These are phyloP conservation scores for Capronia coronata DNA, from an alignment of 2,329 filamentous ascomycete genomes.

Conservation along the genomic window DNA sequence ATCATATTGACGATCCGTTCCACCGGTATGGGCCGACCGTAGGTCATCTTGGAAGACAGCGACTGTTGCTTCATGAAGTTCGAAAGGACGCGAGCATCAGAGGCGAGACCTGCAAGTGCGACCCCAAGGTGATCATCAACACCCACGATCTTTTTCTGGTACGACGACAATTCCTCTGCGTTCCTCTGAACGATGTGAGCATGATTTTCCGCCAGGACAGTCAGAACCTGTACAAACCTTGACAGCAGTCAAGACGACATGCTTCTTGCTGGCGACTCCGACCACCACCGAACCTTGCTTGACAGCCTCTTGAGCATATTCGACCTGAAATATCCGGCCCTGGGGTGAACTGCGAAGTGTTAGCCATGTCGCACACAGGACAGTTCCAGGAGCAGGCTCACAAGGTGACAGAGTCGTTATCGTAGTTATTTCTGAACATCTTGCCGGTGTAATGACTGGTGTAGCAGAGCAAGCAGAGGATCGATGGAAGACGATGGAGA, in stretches of 20 bases:
- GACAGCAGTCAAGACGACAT: slow-evolving; percentile 88
- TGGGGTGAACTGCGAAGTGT: slow-evolving; percentile 71
- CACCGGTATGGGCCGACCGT: slow-evolving; percentile 86
- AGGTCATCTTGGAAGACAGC: slow-evolving; percentile 88
- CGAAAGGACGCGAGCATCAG: slow-evolving; percentile 95
- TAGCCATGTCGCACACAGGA: slow-evolving; percentile 6
- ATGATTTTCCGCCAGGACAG: slow-evolving; percentile 17
- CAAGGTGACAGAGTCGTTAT: slow-evolving; percentile 99
- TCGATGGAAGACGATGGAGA: slow-evolving; percentile 1
- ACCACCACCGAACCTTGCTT: slow-evolving; percentile 99
- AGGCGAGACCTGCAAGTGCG: slow-evolving; percentile 92
- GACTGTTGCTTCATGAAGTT: slow-evolving; percentile 99
- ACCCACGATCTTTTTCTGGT: slow-evolving; percentile 98
- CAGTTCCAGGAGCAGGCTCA: slow-evolving; percentile 43
- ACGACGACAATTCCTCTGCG: slow-evolving; percentile 97
- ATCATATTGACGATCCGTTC: slow-evolving; percentile 86
- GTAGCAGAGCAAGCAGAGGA: slow-evolving; percentile 1
- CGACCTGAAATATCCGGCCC: slow-evolving; percentile 98
- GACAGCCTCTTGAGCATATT: slow-evolving; percentile 97
- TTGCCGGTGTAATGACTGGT: slow-evolving; percentile 34
- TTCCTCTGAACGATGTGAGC: slow-evolving; percentile 61
- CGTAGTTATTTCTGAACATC: slow-evolving; percentile 99
- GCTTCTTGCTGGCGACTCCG: slow-evolving; percentile 94
- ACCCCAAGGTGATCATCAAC: slow-evolving; percentile 94
- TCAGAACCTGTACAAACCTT: slow-evolving; percentile 58